phyloP scores from a whole-genome alignment of 2,329 filamentous ascomycete species.

The Epichloe aotearoae region DNA sequence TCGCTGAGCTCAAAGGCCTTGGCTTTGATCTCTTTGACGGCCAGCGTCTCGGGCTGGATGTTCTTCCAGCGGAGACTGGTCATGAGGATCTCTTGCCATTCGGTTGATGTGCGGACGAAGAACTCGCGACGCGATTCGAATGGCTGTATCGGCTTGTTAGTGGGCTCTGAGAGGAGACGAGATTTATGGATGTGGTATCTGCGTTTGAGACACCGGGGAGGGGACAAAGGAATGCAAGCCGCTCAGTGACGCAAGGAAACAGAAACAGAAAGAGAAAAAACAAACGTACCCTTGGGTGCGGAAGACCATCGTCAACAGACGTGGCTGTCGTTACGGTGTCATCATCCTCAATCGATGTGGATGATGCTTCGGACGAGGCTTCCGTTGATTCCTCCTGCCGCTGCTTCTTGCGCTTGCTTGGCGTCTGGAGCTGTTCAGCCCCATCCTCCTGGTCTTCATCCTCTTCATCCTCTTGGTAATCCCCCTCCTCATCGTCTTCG shows the following conservation, averaged over 20 bases:
- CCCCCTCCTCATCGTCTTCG: conserved; percentile 46
- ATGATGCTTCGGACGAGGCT: conserved; percentile 21
- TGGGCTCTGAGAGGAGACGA: not conserved
- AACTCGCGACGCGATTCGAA: conserved; percentile 90
- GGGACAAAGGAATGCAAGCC: too few relatives aligned
- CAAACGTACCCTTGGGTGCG: conserved; percentile 46
- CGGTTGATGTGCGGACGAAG: conserved; percentile 72
- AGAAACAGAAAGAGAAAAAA: not conserved
- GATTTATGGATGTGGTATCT: not conserved
- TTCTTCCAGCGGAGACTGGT: conserved; percentile 58
- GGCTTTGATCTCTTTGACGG: conserved; percentile 84
- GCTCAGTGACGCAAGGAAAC: too few relatives aligned
- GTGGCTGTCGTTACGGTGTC: conserved; percentile 35
- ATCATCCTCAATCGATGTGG: conserved; percentile 27
- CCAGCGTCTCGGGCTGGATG: conserved; percentile 51
- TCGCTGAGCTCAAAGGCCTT: conserved; percentile 84
- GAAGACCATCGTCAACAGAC: conserved; percentile 58
- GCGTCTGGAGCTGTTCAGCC: conserved; percentile 31
- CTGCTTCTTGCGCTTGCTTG: conserved; percentile 46
- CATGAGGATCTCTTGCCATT: conserved; percentile 84
- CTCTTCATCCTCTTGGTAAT: conserved; percentile 39
- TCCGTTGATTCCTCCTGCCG: conserved; percentile 32
- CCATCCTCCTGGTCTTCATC: conserved; percentile 31
- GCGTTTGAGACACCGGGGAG: not conserved
- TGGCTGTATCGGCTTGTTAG: conserved; percentile 42